Base-by-base conservation (phyloP, 495 filamentous ascomycete species). In the Amniculicola lignicola region DNA sequence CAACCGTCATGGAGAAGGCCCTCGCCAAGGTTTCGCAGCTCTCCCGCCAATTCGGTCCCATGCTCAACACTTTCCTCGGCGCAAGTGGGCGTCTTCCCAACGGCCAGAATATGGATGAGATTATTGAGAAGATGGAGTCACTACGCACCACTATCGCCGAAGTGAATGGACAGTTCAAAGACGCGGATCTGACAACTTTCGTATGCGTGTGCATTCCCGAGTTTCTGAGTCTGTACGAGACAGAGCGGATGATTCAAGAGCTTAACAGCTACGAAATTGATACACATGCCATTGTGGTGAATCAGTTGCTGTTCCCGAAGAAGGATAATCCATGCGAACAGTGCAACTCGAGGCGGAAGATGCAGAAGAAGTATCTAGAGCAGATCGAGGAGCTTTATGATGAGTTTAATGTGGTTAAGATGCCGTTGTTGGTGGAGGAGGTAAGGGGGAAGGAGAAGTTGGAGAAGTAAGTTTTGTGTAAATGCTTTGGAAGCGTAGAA, bases 361-460 rank as follows among this genome's bases (percentile, higher is more conserved):
- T 99, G 93, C 93, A 99, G 77, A 94, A 92, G 83, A 99, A 99
- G 72, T 99, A 99, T 66, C 75, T 99, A 19, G 92, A 96, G 64
- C 93, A 99, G 76, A 97, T 97, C 57, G 90, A 95, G 73, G 94
- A 99, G 76, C 72, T 99, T 43, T 99, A 99, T 64, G 91, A 96
- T 60, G 93, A 99, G 69, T 99, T 99, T 71, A 96, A 99, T 69
- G 92, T 99, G 27, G 92, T 99, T 39, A 90, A 89, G 75, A 96
- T 96, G 88, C 93, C 93, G 18, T 72, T 97, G 60, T 72, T 99
- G 64, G 87, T 93, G 2, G 92, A 97, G 70, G 93, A 99, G 69
- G 89, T 99, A 5, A 76, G 94, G 58, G 93, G 93, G 12, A 95
- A 92, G 78, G 92, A 96, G 70, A 89, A 83, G 68, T 72, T 98